phyloP scores from a whole-genome alignment of 345 rosid species.

The Salix caprea region DNA sequence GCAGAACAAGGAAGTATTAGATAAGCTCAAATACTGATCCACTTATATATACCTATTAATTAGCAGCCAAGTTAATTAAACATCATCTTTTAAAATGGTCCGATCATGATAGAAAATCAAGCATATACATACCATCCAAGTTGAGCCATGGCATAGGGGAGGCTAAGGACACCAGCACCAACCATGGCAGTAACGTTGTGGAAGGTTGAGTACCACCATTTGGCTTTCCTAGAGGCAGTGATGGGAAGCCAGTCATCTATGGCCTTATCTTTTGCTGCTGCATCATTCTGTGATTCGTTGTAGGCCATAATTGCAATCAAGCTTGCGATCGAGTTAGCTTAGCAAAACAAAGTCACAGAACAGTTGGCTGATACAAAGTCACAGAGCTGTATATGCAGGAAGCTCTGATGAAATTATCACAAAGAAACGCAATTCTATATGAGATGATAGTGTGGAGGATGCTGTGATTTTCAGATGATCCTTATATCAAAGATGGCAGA shows the following conservation, averaged over 20 bases:
- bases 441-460: not conserved
- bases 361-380: not conserved
- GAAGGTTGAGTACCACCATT: constrained; percentile 91
- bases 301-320: not conserved
- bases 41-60: not conserved
- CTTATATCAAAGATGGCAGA: not conserved
- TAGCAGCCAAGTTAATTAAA: too few species aligned
- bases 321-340: not conserved
- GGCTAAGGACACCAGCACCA: constrained; percentile 87
- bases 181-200: constrained; percentile 93
- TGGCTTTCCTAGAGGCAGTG: constrained; percentile 62
- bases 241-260: constrained; percentile 73
- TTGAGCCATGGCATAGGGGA: constrained; percentile 75
- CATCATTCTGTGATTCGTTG: not conserved
- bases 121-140: constrained; percentile 60
- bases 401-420: not conserved
- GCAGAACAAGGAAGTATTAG: not conserved
- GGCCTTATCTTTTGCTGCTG: constrained; percentile 23
- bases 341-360: not conserved
- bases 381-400: not conserved
- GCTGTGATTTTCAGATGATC: not conserved
- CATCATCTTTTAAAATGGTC: too few species aligned
- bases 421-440: not conserved
- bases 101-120: too few species aligned
- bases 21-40: not conserved